A percentile compares a stretch with the other conserved stretches of the same genome.
These are phyloP conservation scores for Casuarina equisetifolia DNA, from an alignment of 306 rosid species.

Conservation along the genomic window DNA sequence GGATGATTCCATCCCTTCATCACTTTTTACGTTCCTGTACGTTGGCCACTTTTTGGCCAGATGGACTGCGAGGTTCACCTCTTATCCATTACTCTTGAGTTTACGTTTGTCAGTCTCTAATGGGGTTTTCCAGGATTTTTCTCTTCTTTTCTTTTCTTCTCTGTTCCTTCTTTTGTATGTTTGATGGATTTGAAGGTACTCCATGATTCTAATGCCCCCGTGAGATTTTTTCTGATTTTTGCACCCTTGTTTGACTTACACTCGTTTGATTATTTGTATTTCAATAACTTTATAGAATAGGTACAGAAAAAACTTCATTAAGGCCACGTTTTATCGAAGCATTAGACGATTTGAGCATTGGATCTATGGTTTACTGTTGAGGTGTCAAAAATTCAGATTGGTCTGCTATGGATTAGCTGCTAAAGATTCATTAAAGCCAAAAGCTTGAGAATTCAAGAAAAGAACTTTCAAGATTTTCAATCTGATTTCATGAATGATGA, in stretches of 20 bases:
- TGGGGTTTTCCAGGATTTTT: not conserved
- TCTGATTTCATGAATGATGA: not conserved
- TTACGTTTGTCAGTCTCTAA: not conserved
- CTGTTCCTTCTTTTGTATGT: not conserved
- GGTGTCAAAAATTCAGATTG: not conserved
- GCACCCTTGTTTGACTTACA: no score
- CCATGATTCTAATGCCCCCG: no score
- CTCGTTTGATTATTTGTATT: not conserved
- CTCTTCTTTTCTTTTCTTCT: not conserved
- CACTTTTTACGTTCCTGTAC: constrained; percentile 52
- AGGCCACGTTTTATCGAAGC: not conserved
- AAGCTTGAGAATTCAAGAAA: not conserved
- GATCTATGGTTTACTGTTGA: not conserved
- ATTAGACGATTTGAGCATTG: not conserved
- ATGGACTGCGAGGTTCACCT: constrained; percentile 78
- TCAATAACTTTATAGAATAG: not conserved
- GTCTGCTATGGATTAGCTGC: not conserved
- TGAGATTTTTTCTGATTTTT: no score
- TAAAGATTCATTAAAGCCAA: not conserved
- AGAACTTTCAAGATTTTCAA: not conserved
- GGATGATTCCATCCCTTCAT: constrained; percentile 24
- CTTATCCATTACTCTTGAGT: not conserved
- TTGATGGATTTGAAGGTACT: not conserved
- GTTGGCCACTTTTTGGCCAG: constrained; percentile 68
- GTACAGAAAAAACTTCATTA: not conserved